Evolutionary conservation across 345 rosid species (phyloP).

Genomic region (Hibiscus tridactylites): DNA sequence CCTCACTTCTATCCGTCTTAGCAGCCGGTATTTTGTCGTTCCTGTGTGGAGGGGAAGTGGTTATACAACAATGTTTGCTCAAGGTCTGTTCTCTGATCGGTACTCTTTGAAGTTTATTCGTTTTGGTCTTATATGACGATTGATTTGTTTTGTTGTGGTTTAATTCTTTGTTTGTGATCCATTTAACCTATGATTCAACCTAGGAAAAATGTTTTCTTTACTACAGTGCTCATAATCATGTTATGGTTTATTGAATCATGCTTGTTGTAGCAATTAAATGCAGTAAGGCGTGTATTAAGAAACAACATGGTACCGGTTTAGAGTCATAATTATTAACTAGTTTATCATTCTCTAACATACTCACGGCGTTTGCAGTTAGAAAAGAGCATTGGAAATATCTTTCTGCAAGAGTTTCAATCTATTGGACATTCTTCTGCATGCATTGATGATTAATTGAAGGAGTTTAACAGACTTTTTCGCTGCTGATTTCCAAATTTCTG

Average conservation of each 20-base stretch:
- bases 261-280: background rate
- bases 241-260: background rate
- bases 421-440: background rate
- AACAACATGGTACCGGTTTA: background rate
- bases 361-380: background rate
- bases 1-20: slow-evolving; percentile 5
- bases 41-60: slow-evolving; percentile 92
- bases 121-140: background rate
- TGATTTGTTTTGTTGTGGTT: background rate
- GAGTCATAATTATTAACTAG: background rate
- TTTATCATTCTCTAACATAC: background rate
- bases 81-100: slow-evolving; percentile 45
- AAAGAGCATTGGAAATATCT: background rate
- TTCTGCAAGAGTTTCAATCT: background rate
- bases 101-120: background rate
- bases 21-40: slow-evolving; percentile 83
- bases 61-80: slow-evolving; percentile 83
- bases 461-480: background rate
- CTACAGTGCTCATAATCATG: background rate
- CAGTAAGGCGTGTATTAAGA: background rate
- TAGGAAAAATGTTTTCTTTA: background rate
- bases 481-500: background rate
- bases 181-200: background rate
- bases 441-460: background rate
- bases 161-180: background rate